A percentile compares a stretch with the other conserved stretches of the same genome.
phyloP scores from a whole-genome alignment of 106 monocot genomes.

The Acanthochlamys bracteata region DNA sequence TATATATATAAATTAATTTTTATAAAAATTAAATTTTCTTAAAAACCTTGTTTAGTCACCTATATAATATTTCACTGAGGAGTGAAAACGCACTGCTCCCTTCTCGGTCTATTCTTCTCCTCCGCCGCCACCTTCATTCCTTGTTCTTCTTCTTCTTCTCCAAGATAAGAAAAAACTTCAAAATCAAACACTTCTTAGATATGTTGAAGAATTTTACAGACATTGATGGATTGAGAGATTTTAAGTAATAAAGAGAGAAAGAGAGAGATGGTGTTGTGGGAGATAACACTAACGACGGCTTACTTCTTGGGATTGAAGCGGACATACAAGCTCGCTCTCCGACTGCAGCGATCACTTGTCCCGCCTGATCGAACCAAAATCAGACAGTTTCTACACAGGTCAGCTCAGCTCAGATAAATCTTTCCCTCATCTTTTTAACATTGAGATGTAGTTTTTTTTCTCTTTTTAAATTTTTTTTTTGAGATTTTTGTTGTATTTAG shows the following conservation, averaged over 20 bases:
- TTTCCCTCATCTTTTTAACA: not conserved
- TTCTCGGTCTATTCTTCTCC: not conserved
- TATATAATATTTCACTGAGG: too few relatives aligned
- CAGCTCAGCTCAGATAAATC: too few relatives aligned
- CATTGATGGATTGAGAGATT: not conserved
- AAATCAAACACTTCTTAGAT: not conserved
- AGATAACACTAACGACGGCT: conserved; percentile 61
- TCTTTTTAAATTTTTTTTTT: too few relatives aligned
- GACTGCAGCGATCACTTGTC: conserved; percentile 44
- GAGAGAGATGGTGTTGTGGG: conserved; percentile 67
- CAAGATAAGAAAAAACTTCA: not conserved
- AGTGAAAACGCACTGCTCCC: not conserved
- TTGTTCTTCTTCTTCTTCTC: conserved; percentile 1
- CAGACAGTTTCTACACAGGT: conserved; percentile 37
- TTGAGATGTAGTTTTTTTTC: too few relatives aligned
- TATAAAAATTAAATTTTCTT: too few relatives aligned
- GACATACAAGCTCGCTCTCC: conserved; percentile 54
- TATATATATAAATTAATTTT: too few relatives aligned
- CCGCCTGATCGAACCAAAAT: conserved; percentile 28
- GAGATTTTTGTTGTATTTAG: too few relatives aligned
- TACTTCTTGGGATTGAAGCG: conserved; percentile 64
- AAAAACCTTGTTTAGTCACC: too few relatives aligned
- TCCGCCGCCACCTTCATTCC: not conserved
- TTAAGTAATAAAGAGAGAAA: not conserved
- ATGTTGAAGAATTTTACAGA: too few relatives aligned